phyloP scores from a whole-genome alignment of 2,329 filamentous ascomycete species.

The Dothiorella sarmentorum region DNA sequence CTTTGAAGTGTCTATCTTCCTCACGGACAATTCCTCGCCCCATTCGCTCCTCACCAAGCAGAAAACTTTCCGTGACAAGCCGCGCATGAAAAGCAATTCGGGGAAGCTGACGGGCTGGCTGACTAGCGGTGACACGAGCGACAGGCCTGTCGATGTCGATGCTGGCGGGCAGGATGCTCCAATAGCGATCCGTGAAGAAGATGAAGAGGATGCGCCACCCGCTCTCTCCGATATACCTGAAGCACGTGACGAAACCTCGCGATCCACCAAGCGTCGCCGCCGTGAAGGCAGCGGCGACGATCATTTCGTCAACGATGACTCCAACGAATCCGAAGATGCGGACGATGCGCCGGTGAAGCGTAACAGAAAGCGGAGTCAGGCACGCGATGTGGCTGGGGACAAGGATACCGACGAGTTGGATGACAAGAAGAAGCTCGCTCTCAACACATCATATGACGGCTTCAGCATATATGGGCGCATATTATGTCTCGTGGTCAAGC shows the following conservation, averaged over 20 bases:
- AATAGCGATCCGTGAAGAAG: conserved; percentile 51
- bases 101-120: conserved; percentile 48
- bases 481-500: conserved; percentile 83
- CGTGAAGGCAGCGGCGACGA: conserved; percentile 26
- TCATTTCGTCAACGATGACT: conserved; percentile 30
- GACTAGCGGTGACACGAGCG: conserved; percentile 34
- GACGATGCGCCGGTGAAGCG: conserved; percentile 13
- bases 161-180: conserved; percentile 44
- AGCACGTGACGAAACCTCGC: conserved; percentile 27
- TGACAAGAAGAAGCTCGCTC: conserved; percentile 86
- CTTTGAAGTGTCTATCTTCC: conserved; percentile 91
- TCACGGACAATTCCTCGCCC: conserved; percentile 72
- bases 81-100: conserved; percentile 43
- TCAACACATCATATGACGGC: conserved; percentile 88
- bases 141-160: conserved; percentile 41
- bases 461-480: conserved; percentile 95
- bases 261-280: conserved; percentile 20
- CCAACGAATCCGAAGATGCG: conserved; percentile 31
- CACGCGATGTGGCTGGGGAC: background rate
- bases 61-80: conserved; percentile 60
- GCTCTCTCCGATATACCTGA: conserved; percentile 58
- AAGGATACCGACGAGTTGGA: conserved; percentile 58
- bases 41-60: conserved; percentile 85
- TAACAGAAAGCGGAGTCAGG: conserved; percentile 23
- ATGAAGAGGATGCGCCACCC: conserved; percentile 51